Evolutionary conservation across 1,284 basidiomycete species (phyloP).

Genomic region (Malassezia vespertilionis): DNA sequence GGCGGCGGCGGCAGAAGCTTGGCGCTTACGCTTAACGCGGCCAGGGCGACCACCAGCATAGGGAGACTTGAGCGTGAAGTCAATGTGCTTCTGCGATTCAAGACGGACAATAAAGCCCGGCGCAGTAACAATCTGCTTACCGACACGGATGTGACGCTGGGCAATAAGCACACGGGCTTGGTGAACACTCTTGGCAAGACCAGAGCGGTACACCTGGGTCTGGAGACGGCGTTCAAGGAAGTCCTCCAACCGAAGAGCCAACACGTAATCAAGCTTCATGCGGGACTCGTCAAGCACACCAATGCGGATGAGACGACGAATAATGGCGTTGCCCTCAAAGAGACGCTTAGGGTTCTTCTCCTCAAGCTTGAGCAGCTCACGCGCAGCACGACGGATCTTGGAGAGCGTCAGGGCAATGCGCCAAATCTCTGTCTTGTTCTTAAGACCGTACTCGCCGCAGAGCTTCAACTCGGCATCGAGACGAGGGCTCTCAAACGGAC

Average conservation of each 20-base stretch:
- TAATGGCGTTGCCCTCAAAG: conserved; percentile 97
- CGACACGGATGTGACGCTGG: conserved; percentile 93
- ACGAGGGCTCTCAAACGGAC: conserved; percentile 92
- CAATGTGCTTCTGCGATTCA: conserved; percentile 66
- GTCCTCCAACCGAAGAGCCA: conserved; percentile 97
- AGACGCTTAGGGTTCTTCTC: conserved; percentile 99
- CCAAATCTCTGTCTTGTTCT: conserved; percentile 99
- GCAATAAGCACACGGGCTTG: conserved; percentile 96
- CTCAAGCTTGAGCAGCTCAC: conserved; percentile 99
- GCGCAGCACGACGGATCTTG: conserved; percentile 99
- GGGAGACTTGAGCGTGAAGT: conserved; percentile 93
- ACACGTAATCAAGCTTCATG: conserved; percentile 84
- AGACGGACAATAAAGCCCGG: conserved; percentile 89
- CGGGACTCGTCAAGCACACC: conserved; percentile 98
- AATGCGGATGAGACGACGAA: conserved; percentile 96
- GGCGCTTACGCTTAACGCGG: conserved; percentile 98
- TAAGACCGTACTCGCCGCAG: conserved; percentile 98
- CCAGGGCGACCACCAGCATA: conserved; percentile 94
- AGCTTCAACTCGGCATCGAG: conserved; percentile 99
- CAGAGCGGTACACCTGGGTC: conserved; percentile 99
- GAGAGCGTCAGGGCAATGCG: conserved; percentile 89
- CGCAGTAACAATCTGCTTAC: conserved; percentile 98
- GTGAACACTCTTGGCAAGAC: conserved; percentile 95
- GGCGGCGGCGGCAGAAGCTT: conserved; percentile 79
- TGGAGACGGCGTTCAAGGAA: conserved; percentile 98